Base-by-base conservation (phyloP, 228 moss, liverwort and hornwort genomes). In the Sphagnum fallax region DNA sequence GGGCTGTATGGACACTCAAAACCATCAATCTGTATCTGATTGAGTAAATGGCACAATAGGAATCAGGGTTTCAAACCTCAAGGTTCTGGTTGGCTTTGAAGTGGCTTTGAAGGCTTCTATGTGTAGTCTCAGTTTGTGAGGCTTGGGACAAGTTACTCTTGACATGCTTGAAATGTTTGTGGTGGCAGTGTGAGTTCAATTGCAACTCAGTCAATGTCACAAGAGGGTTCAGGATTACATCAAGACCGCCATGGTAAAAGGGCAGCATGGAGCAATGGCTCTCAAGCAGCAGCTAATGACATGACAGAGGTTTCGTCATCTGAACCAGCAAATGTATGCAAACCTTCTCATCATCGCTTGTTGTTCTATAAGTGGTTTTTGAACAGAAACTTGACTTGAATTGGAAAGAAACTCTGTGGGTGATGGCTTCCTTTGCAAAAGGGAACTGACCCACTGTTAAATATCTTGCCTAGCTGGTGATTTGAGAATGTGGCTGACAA, bases 161-260 rank as follows among this genome's bases (percentile, higher is more conserved):
- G 55, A 12, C 50, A 67, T 9, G 52, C 10, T 5, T 6, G 8
- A 66, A 6, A 6, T 32, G 32, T 32, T 32, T 1, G 32, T 32
- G 32, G 32, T 32, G 32, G 82, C 92, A 95, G 95, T 64, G 90
- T 82, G 57, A 95, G 72, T 73, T 90, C 90, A 69, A 88, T 68
- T 78, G 91, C 92, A 55, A 87, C 92, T 7, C 83, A 87, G 67
- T 81, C 83, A 52, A 67, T 55, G 48, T 95, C 95, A 53, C 90
- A 84, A 68, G 80, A 87, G 49, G 75, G 70, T 10, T 88, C 87
- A 48, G 87, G 88, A 10, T 77, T 84, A 47, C 90, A 87, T 65
- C 77, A 82, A 50, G 83, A 80, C 16, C 78, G 80, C 51, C 52
- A 79, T 52, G 83, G 80, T 68, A 86, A 86, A 72, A 75, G 69